Evolutionary conservation across 2,329 filamentous ascomycete species (phyloP), one percentile per base, ranked within the genome.

Genomic region (Hymenoscyphus scutula): DNA sequence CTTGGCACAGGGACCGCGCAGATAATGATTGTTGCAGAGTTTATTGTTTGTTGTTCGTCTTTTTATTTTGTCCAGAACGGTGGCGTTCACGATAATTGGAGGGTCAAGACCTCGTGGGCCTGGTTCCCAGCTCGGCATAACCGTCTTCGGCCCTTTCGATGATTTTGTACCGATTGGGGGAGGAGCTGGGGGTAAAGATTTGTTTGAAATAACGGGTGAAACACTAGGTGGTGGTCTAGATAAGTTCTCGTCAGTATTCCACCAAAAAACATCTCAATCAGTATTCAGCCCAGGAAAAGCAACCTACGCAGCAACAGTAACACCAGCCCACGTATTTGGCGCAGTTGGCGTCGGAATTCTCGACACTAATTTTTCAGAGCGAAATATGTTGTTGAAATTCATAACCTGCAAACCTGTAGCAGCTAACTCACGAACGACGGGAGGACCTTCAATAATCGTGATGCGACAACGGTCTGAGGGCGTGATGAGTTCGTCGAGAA

Each of bases 21-120:
- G 77, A 69, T 84, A 87, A 69, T 85, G 82, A 56, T 84, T 84
- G 71, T 87, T 87, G 77, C 85, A 88, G 7, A 86, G 75, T 73
- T 87, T 87, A 64, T 81, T 79, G 67, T 74, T 76, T 34, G 81
- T 81, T 61, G 80, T 81, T 62, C 84, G 78, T 70, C 80, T 83
- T 75, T 84, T 86, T 68, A 87, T 79, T 25, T 73, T 77, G 15
- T 87, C 84, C 63, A 87, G 72, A 7, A 78, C 78, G 1, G 71
- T 64, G 53, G 74, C 69, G 61, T 80, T 81, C 25, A 83, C 76
- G 1, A 73, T 73, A 32, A 87, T 80, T 1, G 80, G 77, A 19
- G 79, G 74, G 62, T 88, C 85, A 2, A 86, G 70, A 1, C 84
- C 85, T 32, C 84, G 82, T 6, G 75, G 74, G 2, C 80, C 81